phyloP scores from a whole-genome alignment of 202 grass and related monocot species.

The Zizania palustris region DNA sequence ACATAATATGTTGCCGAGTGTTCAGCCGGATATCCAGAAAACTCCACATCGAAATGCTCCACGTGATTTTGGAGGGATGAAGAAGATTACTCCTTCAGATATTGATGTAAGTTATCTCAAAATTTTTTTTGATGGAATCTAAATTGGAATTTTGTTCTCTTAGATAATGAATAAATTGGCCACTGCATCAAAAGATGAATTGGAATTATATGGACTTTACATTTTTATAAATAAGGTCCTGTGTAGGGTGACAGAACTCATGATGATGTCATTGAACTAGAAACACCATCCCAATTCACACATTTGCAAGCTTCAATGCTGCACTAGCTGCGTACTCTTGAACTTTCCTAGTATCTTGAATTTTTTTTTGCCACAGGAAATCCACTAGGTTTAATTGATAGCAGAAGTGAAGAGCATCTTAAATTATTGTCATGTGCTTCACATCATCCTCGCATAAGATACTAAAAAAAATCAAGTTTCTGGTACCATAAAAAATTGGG shows the following conservation, averaged over 20 bases:
- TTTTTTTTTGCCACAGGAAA: background rate
- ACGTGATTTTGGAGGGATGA: constrained; percentile 62
- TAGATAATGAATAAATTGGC: too few species aligned
- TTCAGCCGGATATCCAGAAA: constrained; percentile 30
- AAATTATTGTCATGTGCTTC: constrained; percentile 9
- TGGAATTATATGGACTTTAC: background rate
- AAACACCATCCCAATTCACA: constrained; percentile 2
- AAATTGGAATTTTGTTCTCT: background rate
- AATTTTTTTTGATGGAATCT: constrained; percentile 63
- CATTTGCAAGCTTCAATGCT: constrained; percentile 15
- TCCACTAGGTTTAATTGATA: background rate
- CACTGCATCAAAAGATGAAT: background rate
- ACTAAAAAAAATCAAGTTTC: constrained; percentile 4
- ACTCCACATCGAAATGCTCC: constrained; percentile 46
- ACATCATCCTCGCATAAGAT: constrained; percentile 8
- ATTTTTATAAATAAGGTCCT: constrained; percentile 15
- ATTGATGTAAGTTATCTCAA: constrained; percentile 59
- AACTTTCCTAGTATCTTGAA: constrained; percentile 25
- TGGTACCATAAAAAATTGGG: background rate
- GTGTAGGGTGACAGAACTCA: background rate
- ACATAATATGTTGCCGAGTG: constrained; percentile 45
- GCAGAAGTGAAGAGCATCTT: background rate
- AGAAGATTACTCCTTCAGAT: constrained; percentile 70
- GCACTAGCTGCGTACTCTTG: background rate
- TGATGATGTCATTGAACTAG: constrained; percentile 23